A percentile compares a stretch with the other conserved stretches of the same genome.
These are phyloP conservation scores for Chytridium lagenaria DNA, from an alignment of 371 early-diverging fungal genomes.

Conservation along the genomic window DNA sequence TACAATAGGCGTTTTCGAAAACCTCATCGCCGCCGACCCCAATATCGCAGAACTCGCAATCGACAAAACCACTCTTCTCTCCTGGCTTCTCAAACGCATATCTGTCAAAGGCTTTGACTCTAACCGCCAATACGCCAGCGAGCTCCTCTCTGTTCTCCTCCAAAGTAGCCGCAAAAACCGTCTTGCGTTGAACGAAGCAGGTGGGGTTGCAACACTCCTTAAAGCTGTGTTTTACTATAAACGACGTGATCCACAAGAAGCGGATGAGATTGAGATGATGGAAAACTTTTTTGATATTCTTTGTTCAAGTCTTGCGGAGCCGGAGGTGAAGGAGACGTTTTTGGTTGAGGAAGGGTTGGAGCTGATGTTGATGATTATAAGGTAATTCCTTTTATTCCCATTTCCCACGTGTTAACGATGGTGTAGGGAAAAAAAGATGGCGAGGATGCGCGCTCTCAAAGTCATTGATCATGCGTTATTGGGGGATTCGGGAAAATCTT, in stretches of 20 bases:
- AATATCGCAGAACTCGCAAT: slow-evolving; percentile 70
- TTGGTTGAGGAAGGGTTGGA: slow-evolving; percentile 87
- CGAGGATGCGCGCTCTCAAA: slow-evolving; percentile 83
- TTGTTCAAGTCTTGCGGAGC: slow-evolving; percentile 58
- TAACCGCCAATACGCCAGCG: slow-evolving; percentile 85
- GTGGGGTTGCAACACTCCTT: slow-evolving; percentile 77
- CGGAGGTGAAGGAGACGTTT: slow-evolving; percentile 71
- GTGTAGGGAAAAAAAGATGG: slow-evolving; percentile 73
- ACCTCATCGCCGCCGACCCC: slow-evolving; percentile 77
- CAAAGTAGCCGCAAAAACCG: slow-evolving; percentile 68
- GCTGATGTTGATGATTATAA: slow-evolving; percentile 87
- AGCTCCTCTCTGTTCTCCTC: slow-evolving; percentile 83
- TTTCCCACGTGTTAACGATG: not conserved
- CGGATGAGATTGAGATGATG: slow-evolving; percentile 86
- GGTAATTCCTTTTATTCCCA: slow-evolving; percentile 52
- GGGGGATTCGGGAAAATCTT: slow-evolving; percentile 23
- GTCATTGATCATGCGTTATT: slow-evolving; percentile 84
- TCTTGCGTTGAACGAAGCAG: slow-evolving; percentile 64
- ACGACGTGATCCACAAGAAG: slow-evolving; percentile 79
- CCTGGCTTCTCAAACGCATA: slow-evolving; percentile 78
- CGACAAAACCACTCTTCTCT: slow-evolving; percentile 65
- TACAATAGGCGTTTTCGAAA: slow-evolving; percentile 85
- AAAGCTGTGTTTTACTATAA: slow-evolving; percentile 59
- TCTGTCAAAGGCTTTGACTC: slow-evolving; percentile 48
- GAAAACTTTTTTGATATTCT: slow-evolving; percentile 88